Base-by-base conservation (phyloP, 2,329 filamentous ascomycete species). In the Colletotrichum limetticola region DNA sequence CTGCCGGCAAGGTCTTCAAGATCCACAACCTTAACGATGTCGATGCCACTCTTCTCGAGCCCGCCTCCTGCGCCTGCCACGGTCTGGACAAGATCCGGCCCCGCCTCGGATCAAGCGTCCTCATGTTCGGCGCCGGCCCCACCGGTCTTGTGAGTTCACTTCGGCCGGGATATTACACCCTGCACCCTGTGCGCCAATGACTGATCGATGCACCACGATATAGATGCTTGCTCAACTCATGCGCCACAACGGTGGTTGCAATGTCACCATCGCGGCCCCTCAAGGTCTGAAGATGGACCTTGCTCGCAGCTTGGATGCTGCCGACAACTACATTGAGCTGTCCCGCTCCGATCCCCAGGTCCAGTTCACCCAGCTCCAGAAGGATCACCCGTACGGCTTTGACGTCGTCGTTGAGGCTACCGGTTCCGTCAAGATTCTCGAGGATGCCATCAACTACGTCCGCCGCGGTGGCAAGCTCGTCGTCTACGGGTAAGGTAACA, bases 391-490 rank as follows among this genome's bases (percentile, higher is more conserved):
- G 0, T 91, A 94, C 77, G 92, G 92, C 4, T 94, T 94, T 78
- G 92, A 94, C 22, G 56, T 65, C 83, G 85, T 93, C 28, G 88
- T 93, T 26, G 91, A 94, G 84, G 92, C 92, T 46, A 94, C 92
- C 14, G 92, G 92, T 22, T 92, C 88, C 64, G 85, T 89, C 58
- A 91, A 90, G 81, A 91, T 94, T 61, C 87, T 94, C 3, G 92
- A 94, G 79, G 89, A 92, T 77, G 86, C 91, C 32, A 93, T 94
- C 80, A 86, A 93, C 82, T 94, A 93, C 79, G 91, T 93, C 76
- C 90, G 91, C 59, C 88, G 92, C 64, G 92, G 92, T 55, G 92
- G 92, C 68, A 94, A 92, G 80, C 85, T 94, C 37, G 90, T 94
- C 56, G 91, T 93, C 73, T 94, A 94, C 76, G 92, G 82, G 81